Evolutionary conservation across 441 rosid species (phyloP).

Genomic region (Gossypium davidsonii): DNA sequence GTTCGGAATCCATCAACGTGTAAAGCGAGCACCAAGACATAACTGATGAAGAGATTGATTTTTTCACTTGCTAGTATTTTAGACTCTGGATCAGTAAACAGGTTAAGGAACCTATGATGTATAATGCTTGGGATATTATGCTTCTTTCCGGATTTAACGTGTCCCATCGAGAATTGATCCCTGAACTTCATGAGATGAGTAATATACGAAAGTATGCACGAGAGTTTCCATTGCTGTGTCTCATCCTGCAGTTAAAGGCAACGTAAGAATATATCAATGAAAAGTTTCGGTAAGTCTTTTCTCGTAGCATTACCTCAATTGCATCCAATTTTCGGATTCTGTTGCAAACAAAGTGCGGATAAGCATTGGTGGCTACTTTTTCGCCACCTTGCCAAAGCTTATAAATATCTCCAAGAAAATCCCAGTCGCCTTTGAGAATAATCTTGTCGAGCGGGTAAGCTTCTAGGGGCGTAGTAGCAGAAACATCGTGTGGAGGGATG

Average conservation of each 20-base stretch:
- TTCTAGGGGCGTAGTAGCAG: conserved; percentile 34
- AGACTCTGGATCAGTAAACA: conserved; percentile 41
- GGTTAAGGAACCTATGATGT: conserved; percentile 36
- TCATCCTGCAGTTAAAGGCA: conserved; percentile 43
- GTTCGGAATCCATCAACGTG: conserved; percentile 63
- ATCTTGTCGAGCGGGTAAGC: conserved; percentile 76
- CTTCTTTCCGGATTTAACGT: conserved; percentile 45
- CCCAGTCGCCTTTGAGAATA: conserved; percentile 64
- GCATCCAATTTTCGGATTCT: conserved; percentile 49
- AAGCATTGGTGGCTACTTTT: conserved; percentile 26
- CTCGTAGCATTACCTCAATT: conserved; percentile 38
- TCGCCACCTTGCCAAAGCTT: conserved; percentile 26
- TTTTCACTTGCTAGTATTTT: conserved; percentile 43
- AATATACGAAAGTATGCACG: conserved; percentile 44
- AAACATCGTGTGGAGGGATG: conserved; percentile 57
- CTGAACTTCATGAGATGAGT: conserved; percentile 69
- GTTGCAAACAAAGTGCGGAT: conserved; percentile 54
- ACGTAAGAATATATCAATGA: not conserved
- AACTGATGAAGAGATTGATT: conserved; percentile 61
- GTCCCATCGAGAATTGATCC: conserved; percentile 49
- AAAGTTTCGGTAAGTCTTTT: not conserved
- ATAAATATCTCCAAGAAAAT: conserved; percentile 48
- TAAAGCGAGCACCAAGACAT: conserved; percentile 63
- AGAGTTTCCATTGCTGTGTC: conserved; percentile 30
- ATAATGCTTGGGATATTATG: conserved; percentile 57